Evolutionary conservation across 257 asterid species (phyloP).

Genomic region (Verbascum thapsus): DNA sequence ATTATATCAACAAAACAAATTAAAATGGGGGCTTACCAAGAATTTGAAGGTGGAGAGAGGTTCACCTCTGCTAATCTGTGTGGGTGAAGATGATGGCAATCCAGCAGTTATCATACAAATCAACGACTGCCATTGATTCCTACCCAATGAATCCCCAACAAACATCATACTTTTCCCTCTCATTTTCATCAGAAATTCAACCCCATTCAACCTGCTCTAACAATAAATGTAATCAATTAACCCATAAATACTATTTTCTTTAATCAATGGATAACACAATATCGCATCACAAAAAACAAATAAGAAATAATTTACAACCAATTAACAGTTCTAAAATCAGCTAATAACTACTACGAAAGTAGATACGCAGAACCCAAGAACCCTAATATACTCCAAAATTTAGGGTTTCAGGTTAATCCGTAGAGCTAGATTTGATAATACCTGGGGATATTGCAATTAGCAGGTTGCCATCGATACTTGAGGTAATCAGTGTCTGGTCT

Average conservation of each 20-base stretch:
- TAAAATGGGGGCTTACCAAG: slow-evolving; percentile 46
- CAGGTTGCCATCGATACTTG: slow-evolving; percentile 85
- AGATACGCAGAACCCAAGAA: no score
- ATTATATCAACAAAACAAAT: neutral
- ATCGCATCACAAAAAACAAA: no score
- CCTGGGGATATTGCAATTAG: slow-evolving; percentile 83
- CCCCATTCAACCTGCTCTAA: slow-evolving; percentile 51
- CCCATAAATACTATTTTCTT: neutral
- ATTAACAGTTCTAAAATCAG: no score
- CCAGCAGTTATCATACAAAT: slow-evolving; percentile 78
- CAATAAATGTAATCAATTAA: neutral
- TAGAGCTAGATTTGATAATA: no score
- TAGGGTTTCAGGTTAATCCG: no score
- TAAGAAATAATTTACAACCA: no score
- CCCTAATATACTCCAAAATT: no score
- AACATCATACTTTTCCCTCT: slow-evolving; percentile 79
- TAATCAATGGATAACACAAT: no score
- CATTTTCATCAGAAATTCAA: slow-evolving; percentile 52
- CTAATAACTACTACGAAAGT: no score
- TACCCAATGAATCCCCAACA: slow-evolving; percentile 92
- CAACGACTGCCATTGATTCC: slow-evolving; percentile 92
- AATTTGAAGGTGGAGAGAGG: slow-evolving; percentile 72
- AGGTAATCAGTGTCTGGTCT: slow-evolving; percentile 92
- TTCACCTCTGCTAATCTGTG: slow-evolving; percentile 63
- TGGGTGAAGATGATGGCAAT: slow-evolving; percentile 55